Evolutionary conservation across 2,329 filamentous ascomycete species (phyloP).

Genomic region (Fusarium metavorans): DNA sequence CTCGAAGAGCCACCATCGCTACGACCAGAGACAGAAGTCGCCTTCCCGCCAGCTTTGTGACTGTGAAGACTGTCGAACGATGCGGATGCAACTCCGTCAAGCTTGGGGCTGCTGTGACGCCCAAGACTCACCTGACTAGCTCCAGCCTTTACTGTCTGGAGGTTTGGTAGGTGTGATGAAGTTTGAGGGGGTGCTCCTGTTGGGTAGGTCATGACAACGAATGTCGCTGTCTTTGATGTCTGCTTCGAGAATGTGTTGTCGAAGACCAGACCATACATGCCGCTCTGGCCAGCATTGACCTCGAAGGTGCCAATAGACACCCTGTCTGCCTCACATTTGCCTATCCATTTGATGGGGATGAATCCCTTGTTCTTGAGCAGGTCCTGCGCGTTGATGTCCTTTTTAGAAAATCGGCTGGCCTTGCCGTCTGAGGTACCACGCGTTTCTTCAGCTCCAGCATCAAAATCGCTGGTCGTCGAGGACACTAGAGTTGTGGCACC

Average conservation of each 20-base stretch:
- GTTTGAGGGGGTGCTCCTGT: slow-evolving; percentile 83
- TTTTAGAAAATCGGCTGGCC: slow-evolving; percentile 63
- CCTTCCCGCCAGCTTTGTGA: slow-evolving; percentile 57
- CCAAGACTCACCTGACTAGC: slow-evolving; percentile 65
- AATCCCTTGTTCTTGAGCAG: slow-evolving; percentile 75
- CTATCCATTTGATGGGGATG: slow-evolving; percentile 83
- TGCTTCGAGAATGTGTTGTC: slow-evolving; percentile 99
- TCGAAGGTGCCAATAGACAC: slow-evolving; percentile 92
- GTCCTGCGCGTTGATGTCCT: slow-evolving; percentile 72
- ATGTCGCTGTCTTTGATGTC: slow-evolving; percentile 92
- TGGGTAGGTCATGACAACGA: slow-evolving; percentile 94
- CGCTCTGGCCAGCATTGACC: slow-evolving; percentile 78
- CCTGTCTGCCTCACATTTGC: slow-evolving; percentile 96
- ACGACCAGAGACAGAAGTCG: slow-evolving; percentile 64
- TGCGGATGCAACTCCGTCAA: slow-evolving; percentile 60
- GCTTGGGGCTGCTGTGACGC: slow-evolving; percentile 59
- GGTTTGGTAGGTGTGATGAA: slow-evolving; percentile 75
- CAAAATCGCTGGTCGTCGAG: slow-evolving; percentile 57
- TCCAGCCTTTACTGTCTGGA: slow-evolving; percentile 50
- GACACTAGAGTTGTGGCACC: slow-evolving; percentile 63
- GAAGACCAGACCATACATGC: slow-evolving; percentile 96
- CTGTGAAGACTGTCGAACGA: slow-evolving; percentile 73
- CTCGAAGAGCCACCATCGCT: slow-evolving; percentile 59
- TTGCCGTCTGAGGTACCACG: slow-evolving; percentile 59
- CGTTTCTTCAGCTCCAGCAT: slow-evolving; percentile 61